Conservation (phyloP, 352 stramenopile species). For the Phytopythium cucurbitacearum region DNA sequence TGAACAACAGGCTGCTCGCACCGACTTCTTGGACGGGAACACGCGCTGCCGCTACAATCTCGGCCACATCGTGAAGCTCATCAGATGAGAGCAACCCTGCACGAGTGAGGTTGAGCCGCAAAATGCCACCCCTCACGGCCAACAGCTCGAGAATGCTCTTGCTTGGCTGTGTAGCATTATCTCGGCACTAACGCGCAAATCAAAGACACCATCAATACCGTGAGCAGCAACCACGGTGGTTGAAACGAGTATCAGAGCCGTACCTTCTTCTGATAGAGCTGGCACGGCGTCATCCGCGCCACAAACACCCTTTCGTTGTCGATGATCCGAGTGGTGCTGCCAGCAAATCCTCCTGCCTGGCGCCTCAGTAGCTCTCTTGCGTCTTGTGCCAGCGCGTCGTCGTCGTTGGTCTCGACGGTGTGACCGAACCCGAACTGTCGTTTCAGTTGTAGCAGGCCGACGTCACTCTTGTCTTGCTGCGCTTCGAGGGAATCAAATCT, state of each 20-base stretch:
- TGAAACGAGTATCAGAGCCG: background rate
- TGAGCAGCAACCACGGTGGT: background rate
- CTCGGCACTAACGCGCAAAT: conserved; percentile 26
- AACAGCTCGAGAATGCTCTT: conserved; percentile 36
- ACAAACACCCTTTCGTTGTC: background rate
- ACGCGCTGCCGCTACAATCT: conserved; percentile 31
- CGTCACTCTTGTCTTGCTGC: conserved; percentile 15
- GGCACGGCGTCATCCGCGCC: conserved; percentile 9
- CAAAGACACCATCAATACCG: background rate
- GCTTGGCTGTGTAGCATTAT: conserved; percentile 31
- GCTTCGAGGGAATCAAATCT: background rate
- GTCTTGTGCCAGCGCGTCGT: conserved; percentile 16
- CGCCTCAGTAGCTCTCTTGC: conserved; percentile 22
- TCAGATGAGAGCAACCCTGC: conserved; percentile 49
- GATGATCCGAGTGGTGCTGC: background rate
- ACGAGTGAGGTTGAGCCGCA: conserved; percentile 41
- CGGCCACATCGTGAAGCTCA: conserved; percentile 45
- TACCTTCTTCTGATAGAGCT: conserved; percentile 47
- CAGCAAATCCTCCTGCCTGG: background rate
- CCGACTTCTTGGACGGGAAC: conserved; percentile 41
- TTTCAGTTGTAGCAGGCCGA: conserved; percentile 64
- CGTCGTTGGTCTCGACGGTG: conserved; percentile 11
- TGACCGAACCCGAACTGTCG: conserved; percentile 56
- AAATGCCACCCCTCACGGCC: conserved; percentile 22
- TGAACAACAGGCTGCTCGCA: conserved; percentile 65